These are phyloP conservation scores for Fusarium sublunatum DNA, from an alignment of 2,329 filamentous ascomycete genomes.

Conservation along the genomic window DNA sequence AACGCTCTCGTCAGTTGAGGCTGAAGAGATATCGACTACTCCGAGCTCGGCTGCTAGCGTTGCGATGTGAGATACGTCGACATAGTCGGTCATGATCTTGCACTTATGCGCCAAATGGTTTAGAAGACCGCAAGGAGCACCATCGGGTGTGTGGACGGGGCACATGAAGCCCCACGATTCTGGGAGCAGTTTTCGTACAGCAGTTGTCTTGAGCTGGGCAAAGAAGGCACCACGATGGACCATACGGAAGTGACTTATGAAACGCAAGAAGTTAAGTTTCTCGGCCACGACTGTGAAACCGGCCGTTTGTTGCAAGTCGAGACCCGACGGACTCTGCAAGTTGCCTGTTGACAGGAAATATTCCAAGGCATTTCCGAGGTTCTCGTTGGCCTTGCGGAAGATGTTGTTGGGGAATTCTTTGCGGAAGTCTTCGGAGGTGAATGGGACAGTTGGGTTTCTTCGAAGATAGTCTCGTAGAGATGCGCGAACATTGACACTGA, in stretches of 20 bases:
- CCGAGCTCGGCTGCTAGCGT: conserved; percentile 82
- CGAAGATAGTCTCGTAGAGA: conserved; percentile 68
- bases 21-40: conserved; percentile 78
- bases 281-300: conserved; percentile 97
- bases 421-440: conserved; percentile 80
- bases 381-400: conserved; percentile 85
- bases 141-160: conserved; percentile 97
- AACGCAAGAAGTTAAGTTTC: conserved; percentile 98
- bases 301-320: conserved; percentile 93
- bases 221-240: conserved; percentile 99
- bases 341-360: conserved; percentile 98
- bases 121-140: conserved; percentile 90
- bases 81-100: conserved; percentile 79
- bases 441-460: conserved; percentile 71
- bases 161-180: conserved; percentile 99
- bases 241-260: conserved; percentile 99
- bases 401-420: conserved; percentile 84
- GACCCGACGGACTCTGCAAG: conserved; percentile 86
- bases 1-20: conserved; percentile 84
- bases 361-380: conserved; percentile 85
- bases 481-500: conserved; percentile 65
- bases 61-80: conserved; percentile 81
- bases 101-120: conserved; percentile 98
- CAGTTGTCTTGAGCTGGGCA: conserved; percentile 95
- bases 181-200: conserved; percentile 92